Conservation (phyloP, 202 grass and related monocot species). For the Setaria italica region DNA sequence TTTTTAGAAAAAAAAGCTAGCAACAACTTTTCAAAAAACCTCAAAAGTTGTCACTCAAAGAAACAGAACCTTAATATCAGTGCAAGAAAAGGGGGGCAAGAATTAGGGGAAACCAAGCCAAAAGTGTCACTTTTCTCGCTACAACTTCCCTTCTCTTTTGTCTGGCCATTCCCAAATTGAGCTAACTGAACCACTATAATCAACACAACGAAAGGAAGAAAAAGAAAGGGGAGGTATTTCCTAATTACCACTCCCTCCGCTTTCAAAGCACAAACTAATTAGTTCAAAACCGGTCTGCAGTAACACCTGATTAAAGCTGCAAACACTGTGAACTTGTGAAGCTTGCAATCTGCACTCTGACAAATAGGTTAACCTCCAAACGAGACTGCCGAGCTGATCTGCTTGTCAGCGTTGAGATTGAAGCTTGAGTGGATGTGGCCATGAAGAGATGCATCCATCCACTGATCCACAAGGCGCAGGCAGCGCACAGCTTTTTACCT, state of each 20-base stretch:
- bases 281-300: background rate
- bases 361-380: background rate
- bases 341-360: background rate
- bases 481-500: background rate
- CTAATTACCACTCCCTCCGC: background rate
- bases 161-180: background rate
- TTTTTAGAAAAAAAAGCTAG: no score
- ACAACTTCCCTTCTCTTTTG: background rate
- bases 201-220: background rate
- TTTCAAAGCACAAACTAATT: background rate
- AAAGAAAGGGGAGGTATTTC: background rate
- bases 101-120: background rate
- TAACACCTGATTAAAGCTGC: background rate
- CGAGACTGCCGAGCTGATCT: background rate
- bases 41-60: no score
- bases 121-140: background rate
- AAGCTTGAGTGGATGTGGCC: background rate
- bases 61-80: no score
- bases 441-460: constrained; percentile 12
- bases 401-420: background rate
- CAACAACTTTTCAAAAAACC: no score
- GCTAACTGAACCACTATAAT: no score
- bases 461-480: no score
- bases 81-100: no score
- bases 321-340: background rate